phyloP scores from a whole-genome alignment of 345 rosid genomes.

The Erodium maritimum region DNA sequence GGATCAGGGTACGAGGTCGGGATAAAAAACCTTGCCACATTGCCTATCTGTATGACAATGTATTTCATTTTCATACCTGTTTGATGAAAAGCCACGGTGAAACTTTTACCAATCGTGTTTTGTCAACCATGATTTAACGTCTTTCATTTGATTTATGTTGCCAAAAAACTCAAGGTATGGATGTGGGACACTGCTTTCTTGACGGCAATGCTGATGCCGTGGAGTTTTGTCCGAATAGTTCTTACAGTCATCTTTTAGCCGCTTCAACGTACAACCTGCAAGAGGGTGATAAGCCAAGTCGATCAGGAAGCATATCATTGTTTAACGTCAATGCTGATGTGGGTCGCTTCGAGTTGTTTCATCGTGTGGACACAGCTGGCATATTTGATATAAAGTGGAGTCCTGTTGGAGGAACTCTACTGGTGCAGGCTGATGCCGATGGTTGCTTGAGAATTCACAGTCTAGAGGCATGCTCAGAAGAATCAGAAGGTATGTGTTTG shows the following conservation, averaged over 20 bases:
- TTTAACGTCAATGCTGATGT: slow-evolving; percentile 44
- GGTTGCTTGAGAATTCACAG: slow-evolving; percentile 53
- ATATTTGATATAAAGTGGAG: slow-evolving; percentile 80
- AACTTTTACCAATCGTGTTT: no score
- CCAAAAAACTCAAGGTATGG: slow-evolving; percentile 29
- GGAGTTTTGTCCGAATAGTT: slow-evolving; percentile 60
- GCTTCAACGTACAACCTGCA: slow-evolving; percentile 70
- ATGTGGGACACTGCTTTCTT: slow-evolving; percentile 57
- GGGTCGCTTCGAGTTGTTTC: slow-evolving; percentile 35
- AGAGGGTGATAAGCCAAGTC: slow-evolving; percentile 66
- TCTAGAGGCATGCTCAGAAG: slow-evolving; percentile 20
- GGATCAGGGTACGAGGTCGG: no score
- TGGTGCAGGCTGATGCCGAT: slow-evolving; percentile 75
- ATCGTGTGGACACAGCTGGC: slow-evolving; percentile 47
- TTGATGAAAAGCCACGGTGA: neutral
- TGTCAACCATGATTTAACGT: neutral
- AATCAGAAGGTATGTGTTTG: slow-evolving; percentile 15
- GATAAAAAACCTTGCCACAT: no score
- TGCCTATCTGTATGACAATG: no score
- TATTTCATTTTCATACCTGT: no score
- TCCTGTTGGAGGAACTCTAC: slow-evolving; percentile 29
- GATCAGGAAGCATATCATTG: slow-evolving; percentile 60
- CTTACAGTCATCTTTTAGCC: slow-evolving; percentile 37
- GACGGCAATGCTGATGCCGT: slow-evolving; percentile 77
- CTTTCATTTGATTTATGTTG: neutral